Evolutionary conservation across 352 stramenopile genomes (phyloP), one percentile per base, ranked within the genome.

Genomic region (Phytophthora aleatoria): DNA sequence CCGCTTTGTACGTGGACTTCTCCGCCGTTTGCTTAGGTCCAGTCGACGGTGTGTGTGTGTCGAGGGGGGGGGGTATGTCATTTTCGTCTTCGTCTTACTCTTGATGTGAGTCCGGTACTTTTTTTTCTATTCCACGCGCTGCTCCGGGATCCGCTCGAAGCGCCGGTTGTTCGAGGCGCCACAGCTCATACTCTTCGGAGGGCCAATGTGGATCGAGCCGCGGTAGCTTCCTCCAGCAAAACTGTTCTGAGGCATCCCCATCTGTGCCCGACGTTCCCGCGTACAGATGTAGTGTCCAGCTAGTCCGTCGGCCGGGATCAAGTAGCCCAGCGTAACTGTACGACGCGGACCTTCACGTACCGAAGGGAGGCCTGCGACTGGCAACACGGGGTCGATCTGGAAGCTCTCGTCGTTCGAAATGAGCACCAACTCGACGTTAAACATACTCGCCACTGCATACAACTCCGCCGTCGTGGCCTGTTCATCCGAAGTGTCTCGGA

Each of bases 281-380:
- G 85, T 91, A 67, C 85, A 92, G 52, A 94, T 92, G 70, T 94
- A 94, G 56, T 94, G 85, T 42, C 85, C 85, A 3, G 82, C 81
- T 12, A 90, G 70, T 12, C 82, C 83, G 24, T 90, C 75, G 0
- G 64, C 76, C 5, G 85, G 85, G 35, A 83, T 85, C 61, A 94
- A 71, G 63, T 94, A 94, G 3, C 85, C 85, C 39, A 94, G 60
- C 12, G 84, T 91, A 27, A 92, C 74, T 0, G 82, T 90, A 27
- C 73, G 74, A 8, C 77, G 59, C 24, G 64, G 62, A 1, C 76
- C 78, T 57, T 91, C 83, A 2, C 85, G 83, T 13, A 89, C 69
- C 2, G 71, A 80, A 24, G 76, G 80, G 16, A 94, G 68, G 13
- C 80, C 84, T 24, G 71, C 63, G 1, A 94, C 71, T 11, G 85